phyloP scores from a whole-genome alignment of 2,329 filamentous ascomycete species.

The Colletotrichum liriopes region DNA sequence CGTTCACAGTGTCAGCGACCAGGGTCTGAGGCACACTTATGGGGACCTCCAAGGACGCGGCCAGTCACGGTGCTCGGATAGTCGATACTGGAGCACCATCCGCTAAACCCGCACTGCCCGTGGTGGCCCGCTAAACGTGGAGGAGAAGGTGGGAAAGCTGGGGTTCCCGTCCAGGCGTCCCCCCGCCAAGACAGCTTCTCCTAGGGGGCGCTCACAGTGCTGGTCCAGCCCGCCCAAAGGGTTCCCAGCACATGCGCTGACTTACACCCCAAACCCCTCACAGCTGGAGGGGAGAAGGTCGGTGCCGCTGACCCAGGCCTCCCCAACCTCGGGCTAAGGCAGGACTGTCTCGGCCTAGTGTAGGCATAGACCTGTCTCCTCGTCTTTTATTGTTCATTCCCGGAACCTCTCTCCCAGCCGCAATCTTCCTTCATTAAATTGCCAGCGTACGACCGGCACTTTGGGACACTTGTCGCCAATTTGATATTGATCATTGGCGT shows the following conservation, averaged over 20 bases:
- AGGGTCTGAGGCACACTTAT: not conserved
- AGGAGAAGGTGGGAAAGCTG: conserved; percentile 38
- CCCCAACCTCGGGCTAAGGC: conserved; percentile 36
- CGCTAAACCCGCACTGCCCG: not conserved
- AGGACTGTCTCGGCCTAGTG: conserved; percentile 33
- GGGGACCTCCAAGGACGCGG: not conserved
- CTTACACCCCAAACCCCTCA: not conserved
- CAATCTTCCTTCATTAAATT: not conserved
- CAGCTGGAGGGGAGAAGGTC: no score
- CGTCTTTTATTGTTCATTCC: not conserved
- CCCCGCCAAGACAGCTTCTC: not conserved
- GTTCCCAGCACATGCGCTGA: no score
- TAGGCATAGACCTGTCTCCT: not conserved
- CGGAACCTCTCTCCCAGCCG: not conserved
- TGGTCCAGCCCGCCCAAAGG: no score
- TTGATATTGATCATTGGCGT: not conserved
- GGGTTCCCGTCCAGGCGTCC: conserved; percentile 23
- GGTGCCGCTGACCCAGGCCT: no score
- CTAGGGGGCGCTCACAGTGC: no score
- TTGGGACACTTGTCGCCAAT: not conserved
- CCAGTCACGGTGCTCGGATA: conserved; percentile 22
- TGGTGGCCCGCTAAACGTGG: conserved; percentile 29
- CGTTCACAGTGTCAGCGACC: conserved; percentile 5
- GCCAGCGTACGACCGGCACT: not conserved
- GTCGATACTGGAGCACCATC: conserved; percentile 7